These are phyloP conservation scores for Leccinum cinnamomeum DNA, from an alignment of 1,284 basidiomycete genomes.

Conservation along the genomic window DNA sequence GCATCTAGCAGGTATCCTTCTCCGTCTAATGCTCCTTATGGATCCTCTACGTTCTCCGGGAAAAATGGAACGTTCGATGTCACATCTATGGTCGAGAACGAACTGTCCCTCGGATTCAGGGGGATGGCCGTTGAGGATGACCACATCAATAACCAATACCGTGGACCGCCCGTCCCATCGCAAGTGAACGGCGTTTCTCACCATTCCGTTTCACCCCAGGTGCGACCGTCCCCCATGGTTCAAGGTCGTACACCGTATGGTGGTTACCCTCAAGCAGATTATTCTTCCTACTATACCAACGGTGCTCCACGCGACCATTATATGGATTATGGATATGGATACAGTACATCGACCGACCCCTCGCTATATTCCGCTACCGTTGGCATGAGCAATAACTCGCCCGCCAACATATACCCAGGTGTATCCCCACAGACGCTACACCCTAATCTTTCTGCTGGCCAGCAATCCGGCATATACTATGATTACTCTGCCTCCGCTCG, in stretches of 20 bases:
- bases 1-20: constrained; percentile 45
- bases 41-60: constrained; percentile 36
- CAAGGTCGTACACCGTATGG: constrained; percentile 50
- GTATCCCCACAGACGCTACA: constrained; percentile 46
- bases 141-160: constrained; percentile 36
- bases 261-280: constrained; percentile 55
- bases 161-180: constrained; percentile 26
- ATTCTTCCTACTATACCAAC: constrained; percentile 54
- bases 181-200: constrained; percentile 28
- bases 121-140: constrained; percentile 73
- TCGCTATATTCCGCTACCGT: constrained; percentile 51
- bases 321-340: constrained; percentile 56
- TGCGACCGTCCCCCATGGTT: constrained; percentile 43
- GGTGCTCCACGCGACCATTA: constrained; percentile 46
- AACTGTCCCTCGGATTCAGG: constrained; percentile 56
- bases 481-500: constrained; percentile 54
- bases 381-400: constrained; percentile 41
- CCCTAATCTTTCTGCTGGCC: constrained; percentile 44
- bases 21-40: constrained; percentile 43
- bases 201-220: constrained; percentile 32
- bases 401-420: constrained; percentile 50
- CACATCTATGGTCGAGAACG: constrained; percentile 48
- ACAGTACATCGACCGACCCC: constrained; percentile 49
- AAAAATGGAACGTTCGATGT: constrained; percentile 45
- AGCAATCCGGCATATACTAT: constrained; percentile 58